Conservation (phyloP, 768 basidiomycete genomes). For the Suillus luteus region DNA sequence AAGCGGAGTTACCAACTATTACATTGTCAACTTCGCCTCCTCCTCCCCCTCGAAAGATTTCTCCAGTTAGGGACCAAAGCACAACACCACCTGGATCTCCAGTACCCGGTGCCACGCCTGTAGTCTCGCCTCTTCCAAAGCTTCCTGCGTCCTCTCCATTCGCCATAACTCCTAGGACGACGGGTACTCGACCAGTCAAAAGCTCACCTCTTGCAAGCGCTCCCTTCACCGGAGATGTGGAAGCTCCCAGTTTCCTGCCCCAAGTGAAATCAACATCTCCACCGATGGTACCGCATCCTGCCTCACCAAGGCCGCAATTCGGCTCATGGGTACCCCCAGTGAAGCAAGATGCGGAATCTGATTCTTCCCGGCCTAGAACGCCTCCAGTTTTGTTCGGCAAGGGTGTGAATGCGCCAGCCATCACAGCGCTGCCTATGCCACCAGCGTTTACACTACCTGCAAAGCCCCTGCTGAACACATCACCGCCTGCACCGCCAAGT, state of each 20-base stretch:
- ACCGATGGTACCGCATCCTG: conserved; percentile 36
- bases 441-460: conserved; percentile 10
- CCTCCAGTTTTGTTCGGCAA: conserved; percentile 45
- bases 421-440: conserved; percentile 15
- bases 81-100: conserved; percentile 73
- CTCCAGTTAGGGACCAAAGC: conserved; percentile 43
- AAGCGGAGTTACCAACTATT: conserved; percentile 49
- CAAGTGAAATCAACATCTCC: conserved; percentile 24
- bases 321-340: conserved; percentile 34
- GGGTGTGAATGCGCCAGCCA: conserved; percentile 24
- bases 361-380: conserved; percentile 43
- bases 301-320: conserved; percentile 42
- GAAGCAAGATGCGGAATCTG: conserved; percentile 25
- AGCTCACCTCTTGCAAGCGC: conserved; percentile 75
- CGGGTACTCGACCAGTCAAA: conserved; percentile 60
- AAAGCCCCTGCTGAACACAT: conserved; percentile 11
- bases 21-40: conserved; percentile 37
- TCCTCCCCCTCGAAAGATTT: conserved; percentile 28
- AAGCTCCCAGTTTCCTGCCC: conserved; percentile 19
- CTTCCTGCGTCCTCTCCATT: conserved; percentile 38
- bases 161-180: conserved; percentile 53
- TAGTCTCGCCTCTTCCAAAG: conserved; percentile 21
- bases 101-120: conserved; percentile 33
- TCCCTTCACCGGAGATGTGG: conserved; percentile 48
- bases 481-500: conserved; percentile 13